A percentile compares a stretch with the other conserved stretches of the same genome.
These are phyloP conservation scores for Acephala macrosclerotiorum DNA, from an alignment of 2,329 filamentous ascomycete genomes.

Conservation along the genomic window DNA sequence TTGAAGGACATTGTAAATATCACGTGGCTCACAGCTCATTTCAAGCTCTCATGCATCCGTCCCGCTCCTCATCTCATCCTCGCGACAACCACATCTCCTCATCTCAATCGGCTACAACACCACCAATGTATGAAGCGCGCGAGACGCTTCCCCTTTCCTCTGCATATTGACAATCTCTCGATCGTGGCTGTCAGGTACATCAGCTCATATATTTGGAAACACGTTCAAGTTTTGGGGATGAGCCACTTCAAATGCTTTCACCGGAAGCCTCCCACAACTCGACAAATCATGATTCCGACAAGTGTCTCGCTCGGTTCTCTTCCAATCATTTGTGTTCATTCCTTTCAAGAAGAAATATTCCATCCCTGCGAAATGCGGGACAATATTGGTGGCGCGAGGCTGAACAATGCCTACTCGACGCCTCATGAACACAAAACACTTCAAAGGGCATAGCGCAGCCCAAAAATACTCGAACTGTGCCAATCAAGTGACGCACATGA, in stretches of 20 bases:
- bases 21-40: too few species aligned
- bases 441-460: not conserved
- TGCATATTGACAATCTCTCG: not conserved
- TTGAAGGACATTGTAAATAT: too few species aligned
- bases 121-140: not conserved
- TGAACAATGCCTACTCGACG: conserved; percentile 5
- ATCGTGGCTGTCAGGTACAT: not conserved
- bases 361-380: conserved; percentile 3
- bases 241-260: not conserved
- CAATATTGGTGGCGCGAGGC: conserved; percentile 16
- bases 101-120: not conserved
- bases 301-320: not conserved
- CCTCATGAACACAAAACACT: conserved; percentile 3
- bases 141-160: conserved; percentile 1
- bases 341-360: not conserved
- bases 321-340: not conserved
- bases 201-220: conserved; percentile 2
- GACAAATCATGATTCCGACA: not conserved
- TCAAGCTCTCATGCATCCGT: too few species aligned
- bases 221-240: not conserved
- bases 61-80: too few species aligned
- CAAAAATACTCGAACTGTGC: conserved; percentile 1
- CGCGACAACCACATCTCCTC: not conserved
- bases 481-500: conserved; percentile 6
- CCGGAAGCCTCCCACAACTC: not conserved